phyloP scores from a whole-genome alignment of 2,329 filamentous ascomycete genomes.

The Fusarium camptoceras region DNA sequence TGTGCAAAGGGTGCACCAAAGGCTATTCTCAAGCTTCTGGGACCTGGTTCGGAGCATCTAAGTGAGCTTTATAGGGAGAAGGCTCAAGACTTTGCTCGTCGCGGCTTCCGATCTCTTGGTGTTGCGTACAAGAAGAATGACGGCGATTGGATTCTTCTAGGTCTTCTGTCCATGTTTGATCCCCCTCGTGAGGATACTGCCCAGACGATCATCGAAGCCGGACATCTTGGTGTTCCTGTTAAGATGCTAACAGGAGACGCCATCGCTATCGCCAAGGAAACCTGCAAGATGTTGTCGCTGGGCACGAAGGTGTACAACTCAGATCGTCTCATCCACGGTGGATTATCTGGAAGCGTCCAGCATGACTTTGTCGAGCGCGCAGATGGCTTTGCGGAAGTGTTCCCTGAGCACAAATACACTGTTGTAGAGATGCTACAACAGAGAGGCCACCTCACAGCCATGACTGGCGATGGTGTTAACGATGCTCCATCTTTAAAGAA shows the following conservation, averaged over 20 bases:
- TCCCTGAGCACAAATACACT: slow-evolving; percentile 21
- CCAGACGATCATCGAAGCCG: slow-evolving; percentile 27
- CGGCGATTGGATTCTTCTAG: slow-evolving; percentile 22
- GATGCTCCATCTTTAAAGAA: slow-evolving; percentile 28
- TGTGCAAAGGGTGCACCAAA: slow-evolving; percentile 24
- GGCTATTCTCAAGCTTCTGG: slow-evolving; percentile 4
- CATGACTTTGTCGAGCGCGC: slow-evolving; percentile 33
- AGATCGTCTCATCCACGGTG: slow-evolving; percentile 12
- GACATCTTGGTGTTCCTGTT: slow-evolving; percentile 15
- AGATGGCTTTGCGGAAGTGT: slow-evolving; percentile 29
- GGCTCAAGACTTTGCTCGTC: slow-evolving; percentile 24
- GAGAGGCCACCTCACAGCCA: slow-evolving; percentile 18
- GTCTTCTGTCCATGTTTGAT: slow-evolving; percentile 27
- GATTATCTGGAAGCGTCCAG: slow-evolving; percentile 22
- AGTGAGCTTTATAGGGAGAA: slow-evolving; percentile 25
- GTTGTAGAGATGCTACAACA: slow-evolving; percentile 33
- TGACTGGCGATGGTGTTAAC: slow-evolving; percentile 29
- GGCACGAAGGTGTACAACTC: slow-evolving; percentile 32
- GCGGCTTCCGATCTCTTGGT: slow-evolving; percentile 27
- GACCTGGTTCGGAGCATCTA: slow-evolving; percentile 12
- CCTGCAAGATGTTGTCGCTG: slow-evolving; percentile 24
- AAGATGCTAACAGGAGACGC: slow-evolving; percentile 37
- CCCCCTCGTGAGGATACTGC: slow-evolving; percentile 25
- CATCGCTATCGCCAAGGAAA: slow-evolving; percentile 28
- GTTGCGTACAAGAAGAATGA: slow-evolving; percentile 36